Percentiles rank a stretch among this genome's conserved stretches.
Evolutionary conservation across 495 filamentous ascomycete species (phyloP).

Genomic region (Rusavskia elegans): DNA sequence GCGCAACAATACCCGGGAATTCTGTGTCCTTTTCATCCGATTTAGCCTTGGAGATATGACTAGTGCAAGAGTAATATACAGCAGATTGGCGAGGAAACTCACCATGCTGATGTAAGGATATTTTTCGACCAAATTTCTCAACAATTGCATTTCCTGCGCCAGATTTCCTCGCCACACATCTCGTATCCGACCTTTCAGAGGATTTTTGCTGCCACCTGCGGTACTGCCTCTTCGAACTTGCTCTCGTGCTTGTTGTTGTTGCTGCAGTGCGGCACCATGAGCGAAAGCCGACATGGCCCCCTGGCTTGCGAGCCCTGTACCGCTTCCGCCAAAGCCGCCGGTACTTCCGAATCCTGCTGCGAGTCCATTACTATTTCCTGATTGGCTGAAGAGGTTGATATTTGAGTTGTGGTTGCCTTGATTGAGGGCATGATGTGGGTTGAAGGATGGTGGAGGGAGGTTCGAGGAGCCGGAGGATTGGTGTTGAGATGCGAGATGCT

Average conservation of each 20-base stretch:
- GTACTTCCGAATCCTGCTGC: slow-evolving; percentile 39
- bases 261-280: slow-evolving; percentile 55
- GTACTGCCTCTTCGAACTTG: slow-evolving; percentile 30
- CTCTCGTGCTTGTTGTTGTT: slow-evolving; percentile 37
- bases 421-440: slow-evolving; percentile 41
- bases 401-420: slow-evolving; percentile 44
- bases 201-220: slow-evolving; percentile 26
- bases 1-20: slow-evolving; percentile 88
- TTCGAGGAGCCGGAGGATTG: slow-evolving; percentile 31
- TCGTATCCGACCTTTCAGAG: slow-evolving; percentile 60
- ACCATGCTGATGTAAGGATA: slow-evolving; percentile 97
- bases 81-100: slow-evolving; percentile 17
- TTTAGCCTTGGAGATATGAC: not conserved
- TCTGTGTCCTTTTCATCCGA: slow-evolving; percentile 63
- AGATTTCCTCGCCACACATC: slow-evolving; percentile 92
- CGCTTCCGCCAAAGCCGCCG: slow-evolving; percentile 44
- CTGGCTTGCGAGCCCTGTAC: slow-evolving; percentile 76
- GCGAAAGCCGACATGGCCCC: slow-evolving; percentile 77
- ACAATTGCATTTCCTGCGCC: slow-evolving; percentile 67
- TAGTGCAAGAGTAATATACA: too few species aligned
- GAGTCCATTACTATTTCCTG: slow-evolving; percentile 39
- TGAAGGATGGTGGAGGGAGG: slow-evolving; percentile 44
- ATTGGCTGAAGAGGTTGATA: slow-evolving; percentile 49
- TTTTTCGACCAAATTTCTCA: slow-evolving; percentile 68
- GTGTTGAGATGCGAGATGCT: slow-evolving; percentile 18